Percentiles rank a stretch among this genome's conserved stretches.
Evolutionary conservation across 1,139 yeast genomes (phyloP).

Genomic region (Candida sanyaensis): DNA sequence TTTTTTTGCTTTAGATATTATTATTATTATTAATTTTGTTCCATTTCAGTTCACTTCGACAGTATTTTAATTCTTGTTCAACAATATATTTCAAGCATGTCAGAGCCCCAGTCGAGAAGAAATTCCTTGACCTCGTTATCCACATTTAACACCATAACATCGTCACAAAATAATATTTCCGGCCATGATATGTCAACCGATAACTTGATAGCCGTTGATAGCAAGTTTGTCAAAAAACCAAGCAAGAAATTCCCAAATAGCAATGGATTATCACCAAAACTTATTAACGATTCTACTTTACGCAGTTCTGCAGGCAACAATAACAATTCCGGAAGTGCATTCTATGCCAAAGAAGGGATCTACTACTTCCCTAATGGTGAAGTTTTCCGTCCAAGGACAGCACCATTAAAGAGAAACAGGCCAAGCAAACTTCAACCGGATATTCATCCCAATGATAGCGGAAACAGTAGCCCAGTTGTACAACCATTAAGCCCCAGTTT

Average conservation of each 20-base stretch:
- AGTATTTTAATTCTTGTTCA: background rate
- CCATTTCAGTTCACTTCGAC: background rate
- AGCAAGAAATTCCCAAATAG: conserved; percentile 23
- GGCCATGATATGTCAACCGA: conserved; percentile 37
- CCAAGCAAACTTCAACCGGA: conserved; percentile 28
- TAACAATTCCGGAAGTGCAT: conserved; percentile 5
- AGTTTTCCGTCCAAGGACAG: conserved; percentile 48
- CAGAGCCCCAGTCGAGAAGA: conserved; percentile 21
- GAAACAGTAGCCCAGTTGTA: background rate
- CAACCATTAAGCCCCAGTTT: conserved; percentile 1
- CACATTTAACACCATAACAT: conserved; percentile 17
- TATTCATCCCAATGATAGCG: conserved; percentile 4
- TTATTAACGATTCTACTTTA: conserved; percentile 4
- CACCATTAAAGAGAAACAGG: conserved; percentile 39
- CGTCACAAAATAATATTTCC: conserved; percentile 4
- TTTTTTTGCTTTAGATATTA: background rate
- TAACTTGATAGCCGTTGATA: conserved; percentile 38
- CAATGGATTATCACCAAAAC: conserved; percentile 12
- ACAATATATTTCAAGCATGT: background rate
- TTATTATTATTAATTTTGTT: background rate
- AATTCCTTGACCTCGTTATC: conserved; percentile 38
- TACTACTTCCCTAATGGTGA: conserved; percentile 59
- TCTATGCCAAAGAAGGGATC: conserved; percentile 13
- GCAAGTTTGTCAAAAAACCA: conserved; percentile 36
- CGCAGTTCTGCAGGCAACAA: background rate